Evolutionary conservation across 768 basidiomycete species (phyloP).

Genomic region (Xerocomus spinulosus): DNA sequence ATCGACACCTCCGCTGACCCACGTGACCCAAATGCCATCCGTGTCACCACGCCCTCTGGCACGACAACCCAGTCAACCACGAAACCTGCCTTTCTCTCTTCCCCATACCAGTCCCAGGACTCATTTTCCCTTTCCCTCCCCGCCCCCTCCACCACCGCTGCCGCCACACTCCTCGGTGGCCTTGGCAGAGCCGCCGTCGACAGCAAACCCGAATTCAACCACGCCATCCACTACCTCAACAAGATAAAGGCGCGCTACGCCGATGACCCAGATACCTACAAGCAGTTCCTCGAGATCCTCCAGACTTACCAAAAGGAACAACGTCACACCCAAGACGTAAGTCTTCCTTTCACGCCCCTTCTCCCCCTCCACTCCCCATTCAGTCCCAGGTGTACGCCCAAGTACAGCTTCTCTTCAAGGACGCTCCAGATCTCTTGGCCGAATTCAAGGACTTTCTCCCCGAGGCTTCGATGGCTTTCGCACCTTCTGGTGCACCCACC

Average conservation of each 20-base stretch:
- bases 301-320: constrained; percentile 87
- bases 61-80: constrained; percentile 63
- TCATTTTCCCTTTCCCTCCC: constrained; percentile 45
- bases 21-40: constrained; percentile 66
- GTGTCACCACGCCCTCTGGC: constrained; percentile 75
- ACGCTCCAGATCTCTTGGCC: constrained; percentile 70
- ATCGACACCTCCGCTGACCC: constrained; percentile 81
- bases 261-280: constrained; percentile 88
- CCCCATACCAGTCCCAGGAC: constrained; percentile 43
- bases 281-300: constrained; percentile 83
- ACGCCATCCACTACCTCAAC: constrained; percentile 96
- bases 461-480: constrained; percentile 47
- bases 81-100: constrained; percentile 26
- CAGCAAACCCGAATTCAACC: constrained; percentile 72
- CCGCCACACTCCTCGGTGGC: constrained; percentile 62
- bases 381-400: constrained; percentile 77
- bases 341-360: constrained; percentile 23
- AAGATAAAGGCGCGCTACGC: constrained; percentile 93
- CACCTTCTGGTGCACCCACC: constrained; percentile 39
- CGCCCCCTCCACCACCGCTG: constrained; percentile 49
- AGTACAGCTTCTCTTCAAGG: constrained; percentile 76
- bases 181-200: constrained; percentile 49
- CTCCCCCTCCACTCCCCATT: constrained; percentile 3
- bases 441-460: constrained; percentile 84
- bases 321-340: constrained; percentile 63